Base-by-base conservation (phyloP, 495 filamentous ascomycete species). In the Aspergillus egyptiacus region DNA sequence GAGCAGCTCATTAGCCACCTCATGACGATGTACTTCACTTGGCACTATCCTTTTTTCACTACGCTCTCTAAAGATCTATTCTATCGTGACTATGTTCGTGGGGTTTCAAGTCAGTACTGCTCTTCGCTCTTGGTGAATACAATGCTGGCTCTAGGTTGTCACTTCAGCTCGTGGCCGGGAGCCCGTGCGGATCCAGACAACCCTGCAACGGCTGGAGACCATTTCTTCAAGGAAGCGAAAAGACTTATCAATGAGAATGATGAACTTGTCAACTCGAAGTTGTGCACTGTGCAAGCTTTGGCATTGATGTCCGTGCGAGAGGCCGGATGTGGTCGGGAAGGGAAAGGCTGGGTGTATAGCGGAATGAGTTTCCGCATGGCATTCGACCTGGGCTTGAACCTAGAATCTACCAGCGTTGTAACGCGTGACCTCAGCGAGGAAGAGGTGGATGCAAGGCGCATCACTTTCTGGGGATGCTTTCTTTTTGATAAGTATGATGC, bases 341-440 rank as follows among this genome's bases (percentile, higher is more conserved):
- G 88, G 27, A 94, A 90, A 62, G 93, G 93, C 9, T 98, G 93
- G 93, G 88, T 96, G 5, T 98, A 97, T 63, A 94, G 87, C 56
- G 93, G 93, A 27, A 96, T 98, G 84, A 91, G 87, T 60, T 98
- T 98, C 59, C 83, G 93, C n/a, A 96, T 98, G 93, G 91, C 90
- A 0, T 86, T 85, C 61, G 93, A 98, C 60, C 74, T 98, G 32
- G 93, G 93, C 0, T 70, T 98, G 46, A 95, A 96, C 58, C 77
- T 96, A n/a, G 85, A 96, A 64, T 77, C 84, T 2, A 77, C 79
- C 2, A 80, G 76, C 10, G 72, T 87, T 20, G 71, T 63, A 5
- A 73, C 79, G 24, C 75, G 75, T 30, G 77, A 73, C 27, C 75
- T 91, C 18, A 82, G 79, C 40, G 91, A 96, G 39, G 77, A 86